Evolutionary conservation across 2,329 filamentous ascomycete genomes (phyloP).

Genomic region (Cladosporium sp.): DNA sequence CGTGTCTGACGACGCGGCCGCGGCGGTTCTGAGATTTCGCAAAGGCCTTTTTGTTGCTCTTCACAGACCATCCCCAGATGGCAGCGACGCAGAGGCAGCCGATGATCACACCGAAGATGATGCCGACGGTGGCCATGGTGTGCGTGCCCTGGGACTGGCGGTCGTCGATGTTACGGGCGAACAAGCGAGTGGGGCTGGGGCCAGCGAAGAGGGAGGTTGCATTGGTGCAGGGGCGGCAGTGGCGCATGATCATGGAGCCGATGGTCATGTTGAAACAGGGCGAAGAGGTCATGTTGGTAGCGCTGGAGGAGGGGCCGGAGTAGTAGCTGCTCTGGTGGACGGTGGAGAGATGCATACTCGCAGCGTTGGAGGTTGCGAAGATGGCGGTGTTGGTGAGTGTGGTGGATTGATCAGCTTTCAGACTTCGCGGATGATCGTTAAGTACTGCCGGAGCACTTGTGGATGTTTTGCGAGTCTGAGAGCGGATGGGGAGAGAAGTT

Average conservation of each 20-base stretch:
- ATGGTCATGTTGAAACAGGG: conserved; percentile 14
- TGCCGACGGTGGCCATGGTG: neutral
- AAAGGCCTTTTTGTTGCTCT: neutral
- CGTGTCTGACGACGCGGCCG: neutral
- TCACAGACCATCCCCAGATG: neutral
- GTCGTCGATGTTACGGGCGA: conserved; percentile 2
- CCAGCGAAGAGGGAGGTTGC: neutral
- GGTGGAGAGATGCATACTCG: neutral
- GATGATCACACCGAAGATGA: neutral
- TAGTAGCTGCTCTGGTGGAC: conserved; percentile 4
- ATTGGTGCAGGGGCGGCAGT: neutral
- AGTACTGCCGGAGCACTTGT: conserved; percentile 11
- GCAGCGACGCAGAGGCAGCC: neutral
- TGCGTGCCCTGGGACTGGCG: neutral
- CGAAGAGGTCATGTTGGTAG: neutral
- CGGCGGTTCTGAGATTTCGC: neutral
- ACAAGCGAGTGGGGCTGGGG: neutral
- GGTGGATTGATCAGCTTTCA: neutral
- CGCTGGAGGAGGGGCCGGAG: neutral
- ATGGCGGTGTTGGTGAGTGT: neutral
- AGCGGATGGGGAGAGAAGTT: neutral
- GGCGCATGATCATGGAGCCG: neutral
- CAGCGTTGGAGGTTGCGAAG: neutral
- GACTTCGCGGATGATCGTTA: neutral
- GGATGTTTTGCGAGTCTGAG: neutral